A percentile compares a stretch with the other conserved stretches of the same genome.
phyloP scores from a whole-genome alignment of 352 stramenopile species.

The Phytophthora colocasiae region DNA sequence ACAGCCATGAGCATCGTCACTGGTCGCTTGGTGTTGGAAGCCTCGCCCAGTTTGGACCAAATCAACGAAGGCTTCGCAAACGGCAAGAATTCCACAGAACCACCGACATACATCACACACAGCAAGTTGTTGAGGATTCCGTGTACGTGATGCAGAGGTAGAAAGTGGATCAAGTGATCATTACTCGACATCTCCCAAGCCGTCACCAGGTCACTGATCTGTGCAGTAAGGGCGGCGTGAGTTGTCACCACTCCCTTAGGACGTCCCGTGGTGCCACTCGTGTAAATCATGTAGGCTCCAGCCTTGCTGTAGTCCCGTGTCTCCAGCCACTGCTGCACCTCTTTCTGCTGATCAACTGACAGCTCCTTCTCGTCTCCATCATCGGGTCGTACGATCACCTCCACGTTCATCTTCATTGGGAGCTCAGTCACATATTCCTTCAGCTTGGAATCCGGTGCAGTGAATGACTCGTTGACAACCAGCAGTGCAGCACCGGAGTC shows the following conservation, averaged over 20 bases:
- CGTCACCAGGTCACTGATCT: conserved; percentile 85
- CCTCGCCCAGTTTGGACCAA: conserved; percentile 57
- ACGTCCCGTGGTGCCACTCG: conserved; percentile 81
- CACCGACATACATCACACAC: conserved; percentile 82
- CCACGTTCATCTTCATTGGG: conserved; percentile 25
- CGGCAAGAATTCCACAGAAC: conserved; percentile 82
- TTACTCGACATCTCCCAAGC: conserved; percentile 80
- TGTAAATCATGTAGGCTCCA: conserved; percentile 81
- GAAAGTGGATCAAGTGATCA: conserved; percentile 90
- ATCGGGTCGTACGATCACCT: conserved; percentile 36
- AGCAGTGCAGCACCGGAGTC: conserved; percentile 60
- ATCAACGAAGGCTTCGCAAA: conserved; percentile 66
- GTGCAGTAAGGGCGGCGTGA: conserved; percentile 67
- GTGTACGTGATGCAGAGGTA: conserved; percentile 93
- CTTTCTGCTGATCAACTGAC: conserved; percentile 20
- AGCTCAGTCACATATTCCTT: conserved; percentile 34
- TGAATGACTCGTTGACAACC: conserved; percentile 57
- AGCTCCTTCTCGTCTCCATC: conserved; percentile 18
- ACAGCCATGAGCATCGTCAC: conserved; percentile 92
- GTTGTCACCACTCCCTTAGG: conserved; percentile 90
- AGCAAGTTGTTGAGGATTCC: conserved; percentile 91
- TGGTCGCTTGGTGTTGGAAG: conserved; percentile 25
- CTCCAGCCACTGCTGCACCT: conserved; percentile 47
- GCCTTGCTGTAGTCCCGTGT: conserved; percentile 23
- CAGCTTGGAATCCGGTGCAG: conserved; percentile 21